Percentiles rank a stretch among this genome's conserved stretches.
Conservation (phyloP, 768 basidiomycete species). For the Cytidiella melzeri region DNA sequence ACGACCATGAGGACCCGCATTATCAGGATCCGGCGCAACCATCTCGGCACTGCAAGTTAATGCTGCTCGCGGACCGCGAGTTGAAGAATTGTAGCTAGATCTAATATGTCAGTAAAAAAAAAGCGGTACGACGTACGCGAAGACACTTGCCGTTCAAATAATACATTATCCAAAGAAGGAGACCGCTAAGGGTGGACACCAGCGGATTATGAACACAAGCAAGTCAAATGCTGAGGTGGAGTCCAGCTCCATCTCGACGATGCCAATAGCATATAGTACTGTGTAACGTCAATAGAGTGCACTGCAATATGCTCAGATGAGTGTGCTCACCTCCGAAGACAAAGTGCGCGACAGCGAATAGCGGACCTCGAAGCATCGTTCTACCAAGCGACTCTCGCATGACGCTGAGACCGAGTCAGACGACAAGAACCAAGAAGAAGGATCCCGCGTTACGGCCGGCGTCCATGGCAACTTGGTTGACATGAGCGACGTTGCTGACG, state of each 20-base stretch:
- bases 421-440: conserved; percentile 92
- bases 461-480: conserved; percentile 76
- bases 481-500: neutral
- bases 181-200: conserved; percentile 91
- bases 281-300: neutral
- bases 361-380: conserved; percentile 79
- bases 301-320: neutral
- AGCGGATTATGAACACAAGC: conserved; percentile 86
- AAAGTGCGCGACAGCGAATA: conserved; percentile 82
- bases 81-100: conserved; percentile 78
- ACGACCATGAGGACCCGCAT: conserved; percentile 75
- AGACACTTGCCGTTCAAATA: conserved; percentile 63
- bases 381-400: conserved; percentile 82
- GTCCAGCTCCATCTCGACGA: conserved; percentile 89
- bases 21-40: conserved; percentile 79
- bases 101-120: neutral
- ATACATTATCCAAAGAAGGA: conserved; percentile 94
- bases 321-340: conserved; percentile 86
- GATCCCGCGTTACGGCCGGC: conserved; percentile 92
- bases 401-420: conserved; percentile 87
- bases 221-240: conserved; percentile 81
- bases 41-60: conserved; percentile 83
- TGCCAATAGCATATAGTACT: conserved; percentile 93
- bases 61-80: conserved; percentile 80
- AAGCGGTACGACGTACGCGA: neutral